These are phyloP conservation scores for Diaporthe batatas DNA, from an alignment of 2,329 filamentous ascomycete genomes.

Conservation along the genomic window DNA sequence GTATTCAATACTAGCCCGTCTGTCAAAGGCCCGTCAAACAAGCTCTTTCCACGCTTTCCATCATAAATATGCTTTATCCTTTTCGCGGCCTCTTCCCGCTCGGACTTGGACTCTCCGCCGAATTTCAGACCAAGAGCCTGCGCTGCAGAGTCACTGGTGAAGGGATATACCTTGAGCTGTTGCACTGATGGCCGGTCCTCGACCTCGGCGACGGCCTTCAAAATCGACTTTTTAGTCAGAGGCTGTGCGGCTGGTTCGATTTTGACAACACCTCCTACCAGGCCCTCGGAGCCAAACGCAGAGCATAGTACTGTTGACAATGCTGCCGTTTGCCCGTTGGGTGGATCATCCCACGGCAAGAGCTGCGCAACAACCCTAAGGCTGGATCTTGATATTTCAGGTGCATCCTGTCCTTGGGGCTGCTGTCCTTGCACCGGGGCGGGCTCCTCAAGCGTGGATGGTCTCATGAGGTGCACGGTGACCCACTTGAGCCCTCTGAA, in stretches of 20 bases:
- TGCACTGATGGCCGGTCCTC: slow-evolving; percentile 50
- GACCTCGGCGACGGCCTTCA: slow-evolving; percentile 56
- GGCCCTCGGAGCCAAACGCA: slow-evolving; percentile 76
- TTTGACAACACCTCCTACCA: slow-evolving; percentile 89
- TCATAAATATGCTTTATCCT: slow-evolving; percentile 80
- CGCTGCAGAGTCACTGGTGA: slow-evolving; percentile 69
- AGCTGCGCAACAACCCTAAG: slow-evolving; percentile 82
- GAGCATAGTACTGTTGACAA: slow-evolving; percentile 83
- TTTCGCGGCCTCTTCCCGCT: slow-evolving; percentile 81
- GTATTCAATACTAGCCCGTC: slow-evolving; percentile 84
- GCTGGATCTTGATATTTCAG: slow-evolving; percentile 65
- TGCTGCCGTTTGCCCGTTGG: slow-evolving; percentile 83
- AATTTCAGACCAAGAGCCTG: slow-evolving; percentile 80
- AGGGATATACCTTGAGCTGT: slow-evolving; percentile 84
- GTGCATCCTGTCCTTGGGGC: slow-evolving; percentile 74
- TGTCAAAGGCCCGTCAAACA: slow-evolving; percentile 88
- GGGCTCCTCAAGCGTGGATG: slow-evolving; percentile 79
- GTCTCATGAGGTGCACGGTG: slow-evolving; percentile 86
- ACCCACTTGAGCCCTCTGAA: slow-evolving; percentile 84
- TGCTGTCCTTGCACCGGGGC: slow-evolving; percentile 77
- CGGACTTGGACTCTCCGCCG: slow-evolving; percentile 86
- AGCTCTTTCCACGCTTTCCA: slow-evolving; percentile 66
- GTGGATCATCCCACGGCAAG: slow-evolving; percentile 85
- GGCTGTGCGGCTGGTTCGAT: slow-evolving; percentile 85
- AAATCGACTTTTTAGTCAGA: slow-evolving; percentile 73